Base-by-base conservation (phyloP, 805 yeast genomes). In the Wickerhamomyces strasburgensis region DNA sequence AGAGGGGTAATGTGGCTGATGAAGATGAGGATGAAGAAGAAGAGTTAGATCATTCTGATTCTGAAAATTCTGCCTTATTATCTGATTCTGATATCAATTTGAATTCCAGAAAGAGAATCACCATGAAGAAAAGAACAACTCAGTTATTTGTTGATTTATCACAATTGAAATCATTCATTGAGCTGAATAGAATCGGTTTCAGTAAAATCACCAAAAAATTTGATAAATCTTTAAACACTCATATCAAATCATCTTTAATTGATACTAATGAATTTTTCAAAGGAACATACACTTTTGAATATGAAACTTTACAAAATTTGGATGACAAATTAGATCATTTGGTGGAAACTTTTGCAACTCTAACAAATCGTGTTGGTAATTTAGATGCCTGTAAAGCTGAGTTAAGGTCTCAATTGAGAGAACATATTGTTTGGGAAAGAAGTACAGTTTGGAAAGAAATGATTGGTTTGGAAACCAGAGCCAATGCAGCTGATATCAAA, bases 361-460 rank as follows among this genome's bases (percentile, higher is more conserved):
- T 47, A 54, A 72, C 58, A 42, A 62, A 41, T 46, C 67, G 51
- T 30, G 44, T 46, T 30, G 42, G 49, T 16, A 51, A 53, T 33
- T 47, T 71, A 13, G 73, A 67, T 19, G 50, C 61, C 8, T 76
- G 78, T 24, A 71, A 63, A 46, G 58, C 68, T 4, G 84, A 78
- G 50, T 61, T 80, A 43, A 74, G 76, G 38, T 69, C 79, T 2
- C 76, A 71, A 43, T 63, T 90, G 45, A 73, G 96, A 42, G 97
- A 90, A 52, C 94, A 88, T 57, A 84, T 89, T 32, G 96, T 89
- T 14, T 90, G 96, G 94, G 97, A 89, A 62, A 75, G 98, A 61
- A 85, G 85, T 56, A 89, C 96, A 0, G 95, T 88, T 14, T 89
- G 98, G 98, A 79, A 93, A 51, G 96, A 89, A 57, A 80, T 90